A percentile compares a stretch with the other conserved stretches of the same genome.
phyloP scores from a whole-genome alignment of 1,284 basidiomycete genomes.

The Amylostereum areolatum region DNA sequence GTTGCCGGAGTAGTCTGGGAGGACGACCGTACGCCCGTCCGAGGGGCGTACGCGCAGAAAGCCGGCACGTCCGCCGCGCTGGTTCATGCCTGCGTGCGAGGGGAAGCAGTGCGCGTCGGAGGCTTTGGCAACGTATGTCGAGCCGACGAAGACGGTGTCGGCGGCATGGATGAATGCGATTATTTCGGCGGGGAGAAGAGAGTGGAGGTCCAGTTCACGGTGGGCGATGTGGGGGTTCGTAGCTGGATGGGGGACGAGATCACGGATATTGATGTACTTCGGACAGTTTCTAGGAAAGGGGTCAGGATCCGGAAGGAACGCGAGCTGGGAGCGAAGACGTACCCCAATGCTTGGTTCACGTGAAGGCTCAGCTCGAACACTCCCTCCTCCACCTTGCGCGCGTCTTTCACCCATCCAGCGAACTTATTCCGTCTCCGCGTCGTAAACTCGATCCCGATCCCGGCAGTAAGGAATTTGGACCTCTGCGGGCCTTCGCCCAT shows the following conservation, averaged over 20 bases:
- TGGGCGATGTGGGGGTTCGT: constrained; percentile 33
- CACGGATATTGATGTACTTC: constrained; percentile 57
- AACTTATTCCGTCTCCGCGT: constrained; percentile 59
- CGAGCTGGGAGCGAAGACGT: constrained; percentile 12
- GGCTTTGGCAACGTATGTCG: constrained; percentile 36
- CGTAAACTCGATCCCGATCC: constrained; percentile 55
- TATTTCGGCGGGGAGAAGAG: constrained; percentile 42
- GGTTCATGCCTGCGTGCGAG: constrained; percentile 60
- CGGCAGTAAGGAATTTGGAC: constrained; percentile 36
- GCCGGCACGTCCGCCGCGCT: constrained; percentile 55
- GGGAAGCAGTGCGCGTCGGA: constrained; percentile 33
- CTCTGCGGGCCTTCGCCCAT: constrained; percentile 14
- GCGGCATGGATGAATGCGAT: constrained; percentile 40
- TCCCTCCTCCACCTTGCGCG: constrained; percentile 21
- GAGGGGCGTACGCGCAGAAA: constrained; percentile 51
- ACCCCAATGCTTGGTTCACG: constrained; percentile 59
- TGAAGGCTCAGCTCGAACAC: constrained; percentile 26
- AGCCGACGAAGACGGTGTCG: constrained; percentile 54
- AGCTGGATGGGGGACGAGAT: constrained; percentile 34
- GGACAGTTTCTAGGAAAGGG: constrained; percentile 49
- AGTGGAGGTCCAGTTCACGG: constrained; percentile 27
- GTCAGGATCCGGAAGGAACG: neutral
- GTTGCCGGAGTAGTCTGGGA: constrained; percentile 64
- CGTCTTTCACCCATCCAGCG: constrained; percentile 38
- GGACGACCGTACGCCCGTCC: constrained; percentile 46